These are phyloP conservation scores for Phytophthora pseudosyringae DNA, from an alignment of 352 stramenopile genomes.

Conservation along the genomic window DNA sequence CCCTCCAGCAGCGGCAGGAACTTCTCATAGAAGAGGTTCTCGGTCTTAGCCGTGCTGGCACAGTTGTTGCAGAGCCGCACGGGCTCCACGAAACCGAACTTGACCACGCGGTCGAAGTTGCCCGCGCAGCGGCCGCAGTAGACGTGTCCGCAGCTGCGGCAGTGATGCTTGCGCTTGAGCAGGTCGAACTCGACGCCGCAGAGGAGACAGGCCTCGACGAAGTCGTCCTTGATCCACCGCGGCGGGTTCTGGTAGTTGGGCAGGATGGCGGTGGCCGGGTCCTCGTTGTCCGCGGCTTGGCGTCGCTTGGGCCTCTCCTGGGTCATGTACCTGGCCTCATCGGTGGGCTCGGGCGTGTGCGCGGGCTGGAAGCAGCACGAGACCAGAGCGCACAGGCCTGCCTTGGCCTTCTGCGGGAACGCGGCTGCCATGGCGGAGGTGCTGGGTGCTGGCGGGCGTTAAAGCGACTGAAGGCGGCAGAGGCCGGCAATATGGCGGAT, in stretches of 20 bases:
- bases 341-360: constrained; percentile 25
- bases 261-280: constrained; percentile 29
- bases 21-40: constrained; percentile 77
- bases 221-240: constrained; percentile 65
- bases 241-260: constrained; percentile 56
- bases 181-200: constrained; percentile 65
- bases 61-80: constrained; percentile 66
- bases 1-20: constrained; percentile 64
- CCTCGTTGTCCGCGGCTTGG: constrained; percentile 9
- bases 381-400: constrained; percentile 51
- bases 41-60: constrained; percentile 39
- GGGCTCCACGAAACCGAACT: constrained; percentile 67
- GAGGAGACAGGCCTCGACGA: constrained; percentile 54
- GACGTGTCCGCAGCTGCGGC: constrained; percentile 61
- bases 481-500: not conserved
- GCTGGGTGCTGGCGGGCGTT: not conserved
- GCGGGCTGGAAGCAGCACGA: constrained; percentile 68
- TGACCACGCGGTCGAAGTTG: constrained; percentile 65
- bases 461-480: constrained; percentile 6
- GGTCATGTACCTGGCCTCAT: constrained; percentile 50
- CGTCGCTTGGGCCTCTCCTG: constrained; percentile 32
- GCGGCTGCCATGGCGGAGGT: constrained; percentile 10
- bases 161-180: constrained; percentile 76
- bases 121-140: constrained; percentile 59
- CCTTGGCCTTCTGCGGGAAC: constrained; percentile 37